Evolutionary conservation across 148 eudicot genomes (phyloP), one percentile per base, ranked within the genome.

Genomic region (Beta vulgaris): DNA sequence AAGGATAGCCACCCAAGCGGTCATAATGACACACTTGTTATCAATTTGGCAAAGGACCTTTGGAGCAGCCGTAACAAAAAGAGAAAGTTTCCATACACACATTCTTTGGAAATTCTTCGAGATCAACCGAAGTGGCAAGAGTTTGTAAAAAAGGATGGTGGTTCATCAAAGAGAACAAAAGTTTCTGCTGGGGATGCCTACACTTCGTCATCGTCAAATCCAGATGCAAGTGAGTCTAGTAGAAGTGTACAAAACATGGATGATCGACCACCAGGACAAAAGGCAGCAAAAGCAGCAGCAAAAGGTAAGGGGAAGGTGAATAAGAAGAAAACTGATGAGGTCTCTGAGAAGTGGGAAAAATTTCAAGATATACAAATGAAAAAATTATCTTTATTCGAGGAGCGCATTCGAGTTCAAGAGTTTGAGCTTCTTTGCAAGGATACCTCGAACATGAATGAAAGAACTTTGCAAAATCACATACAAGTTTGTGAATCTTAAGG

Each of bases 281-380:
- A 26, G 72, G 72, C 55, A 21, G 72, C 72, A 14, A 68, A 68
- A 68, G 25, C 8, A 40, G 72, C 72, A n/a, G n/a, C n/a, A n/a
- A n/a, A n/a, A 15, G 5, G 55, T 29, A 68, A 44, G 16, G 44
- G 44, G 44, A 55, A 36, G 35, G 49, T 29, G 44, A 15, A 10
- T 16, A 68, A 68, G 31, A 68, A 68, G 34, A 44, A 0, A 29
- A 3, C 31, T 7, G 54, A 14, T 25, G n/a, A 7, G 0, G 46
- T 40, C n/a, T 34, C 43, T 3, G 72, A 68, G 55, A 44, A 68
- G 72, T 68, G 72, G 55, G 25, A 43, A 23, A 44, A 68, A 7
- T 68, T 42, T 68, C 31, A 44, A 28, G 72, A 68, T 39, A 18
- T 68, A 26, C 26, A 42, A 6, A 1, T 4, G 1, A 68, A 68